These are phyloP conservation scores for Sugiyamaella japonica DNA, from an alignment of 1,139 yeast genomes.

Conservation along the genomic window DNA sequence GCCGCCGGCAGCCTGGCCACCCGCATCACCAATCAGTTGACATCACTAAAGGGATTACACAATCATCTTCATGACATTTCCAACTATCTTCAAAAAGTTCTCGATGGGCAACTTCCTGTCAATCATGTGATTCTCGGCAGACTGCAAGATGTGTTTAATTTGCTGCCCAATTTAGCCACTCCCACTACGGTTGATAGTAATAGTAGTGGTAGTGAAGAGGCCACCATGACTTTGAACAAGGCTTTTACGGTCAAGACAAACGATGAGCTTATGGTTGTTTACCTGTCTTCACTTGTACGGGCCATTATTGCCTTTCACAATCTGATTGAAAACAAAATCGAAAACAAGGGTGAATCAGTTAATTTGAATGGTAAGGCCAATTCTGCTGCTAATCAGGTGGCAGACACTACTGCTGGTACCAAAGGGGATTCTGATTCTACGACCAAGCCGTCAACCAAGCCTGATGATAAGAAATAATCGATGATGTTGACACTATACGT, in stretches of 20 bases:
- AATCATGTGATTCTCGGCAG: slow-evolving; percentile 90
- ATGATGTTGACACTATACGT: background rate
- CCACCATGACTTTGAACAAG: slow-evolving; percentile 49
- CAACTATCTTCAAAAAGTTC: slow-evolving; percentile 72
- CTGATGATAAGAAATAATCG: slow-evolving; percentile 12
- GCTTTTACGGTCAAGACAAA: slow-evolving; percentile 92
- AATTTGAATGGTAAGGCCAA: slow-evolving; percentile 15
- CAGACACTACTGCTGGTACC: slow-evolving; percentile 13
- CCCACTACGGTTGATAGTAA: slow-evolving; percentile 21
- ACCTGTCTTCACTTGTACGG: slow-evolving; percentile 84
- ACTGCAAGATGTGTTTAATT: slow-evolving; percentile 90
- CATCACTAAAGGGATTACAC: slow-evolving; percentile 83
- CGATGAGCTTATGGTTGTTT: slow-evolving; percentile 93
- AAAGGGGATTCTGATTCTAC: slow-evolving; percentile 5
- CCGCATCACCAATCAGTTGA: slow-evolving; percentile 83
- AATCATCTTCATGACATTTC: slow-evolving; percentile 80
- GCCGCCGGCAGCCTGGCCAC: slow-evolving; percentile 93
- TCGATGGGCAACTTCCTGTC: slow-evolving; percentile 70
- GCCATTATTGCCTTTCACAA: slow-evolving; percentile 97
- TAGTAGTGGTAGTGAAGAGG: slow-evolving; percentile 25
- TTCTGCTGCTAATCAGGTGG: background rate
- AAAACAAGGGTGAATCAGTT: slow-evolving; percentile 47
- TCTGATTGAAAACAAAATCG: slow-evolving; percentile 91
- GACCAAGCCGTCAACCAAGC: background rate
- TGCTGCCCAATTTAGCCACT: slow-evolving; percentile 75